A percentile compares a stretch with the other conserved stretches of the same genome.
Conservation (phyloP, 1,284 basidiomycete species). For the Rhodotorula sp. region DNA sequence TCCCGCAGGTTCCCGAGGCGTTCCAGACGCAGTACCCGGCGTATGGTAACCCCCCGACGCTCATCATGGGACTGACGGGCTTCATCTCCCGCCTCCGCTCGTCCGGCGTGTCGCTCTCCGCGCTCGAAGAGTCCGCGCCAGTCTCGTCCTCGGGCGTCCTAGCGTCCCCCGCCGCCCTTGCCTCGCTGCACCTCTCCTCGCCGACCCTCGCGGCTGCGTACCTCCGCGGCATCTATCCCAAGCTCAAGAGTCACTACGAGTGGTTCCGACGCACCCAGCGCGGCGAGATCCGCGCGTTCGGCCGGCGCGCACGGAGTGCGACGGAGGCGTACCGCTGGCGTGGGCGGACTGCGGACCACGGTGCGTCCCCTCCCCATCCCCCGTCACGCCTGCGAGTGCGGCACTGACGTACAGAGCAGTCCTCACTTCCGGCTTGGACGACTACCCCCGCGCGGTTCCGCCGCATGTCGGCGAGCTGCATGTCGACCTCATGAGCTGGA, state of each 20-base stretch:
- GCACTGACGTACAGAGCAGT: constrained; percentile 58
- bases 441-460: constrained; percentile 79
- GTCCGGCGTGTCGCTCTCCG: constrained; percentile 31
- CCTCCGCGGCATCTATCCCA: constrained; percentile 75
- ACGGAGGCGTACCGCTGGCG: constrained; percentile 92
- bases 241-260: constrained; percentile 84
- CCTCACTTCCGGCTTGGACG: constrained; percentile 90
- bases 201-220: constrained; percentile 66
- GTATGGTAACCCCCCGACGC: constrained; percentile 90
- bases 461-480: constrained; percentile 90
- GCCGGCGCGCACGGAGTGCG: constrained; percentile 74
- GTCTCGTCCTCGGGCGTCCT: background rate
- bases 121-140: constrained; percentile 17
- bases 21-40: constrained; percentile 91
- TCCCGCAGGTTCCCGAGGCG: constrained; percentile 70
- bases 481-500: constrained; percentile 89
- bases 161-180: constrained; percentile 7
- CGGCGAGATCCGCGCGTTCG: constrained; percentile 88
- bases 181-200: constrained; percentile 57
- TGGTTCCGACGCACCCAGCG: constrained; percentile 94
- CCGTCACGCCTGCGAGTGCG: too few relatives aligned
- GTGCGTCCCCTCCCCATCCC: background rate
- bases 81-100: constrained; percentile 74
- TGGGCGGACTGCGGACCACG: constrained; percentile 63
- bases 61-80: constrained; percentile 84